Evolutionary conservation across 2,329 filamentous ascomycete genomes (phyloP).

Genomic region (Fusarium sp.): DNA sequence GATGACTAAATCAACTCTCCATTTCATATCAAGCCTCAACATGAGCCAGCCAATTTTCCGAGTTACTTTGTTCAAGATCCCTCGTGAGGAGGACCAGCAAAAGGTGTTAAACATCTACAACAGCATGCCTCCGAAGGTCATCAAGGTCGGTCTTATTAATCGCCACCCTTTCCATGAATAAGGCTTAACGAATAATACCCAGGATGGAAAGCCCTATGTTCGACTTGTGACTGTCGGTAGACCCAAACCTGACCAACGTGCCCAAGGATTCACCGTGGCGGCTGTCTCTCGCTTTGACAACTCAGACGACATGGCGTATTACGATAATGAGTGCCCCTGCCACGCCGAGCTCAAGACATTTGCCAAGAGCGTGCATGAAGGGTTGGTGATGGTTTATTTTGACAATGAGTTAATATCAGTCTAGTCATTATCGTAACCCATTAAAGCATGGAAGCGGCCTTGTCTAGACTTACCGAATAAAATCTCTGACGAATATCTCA

Average conservation of each 20-base stretch:
- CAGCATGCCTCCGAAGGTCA: not conserved
- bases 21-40: not conserved
- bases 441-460: not conserved
- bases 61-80: not conserved
- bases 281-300: not conserved
- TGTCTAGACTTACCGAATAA: not conserved
- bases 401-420: not conserved
- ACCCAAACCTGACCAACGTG: not conserved
- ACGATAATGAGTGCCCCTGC: not conserved
- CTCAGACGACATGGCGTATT: not conserved
- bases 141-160: not conserved
- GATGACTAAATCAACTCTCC: accelerated
- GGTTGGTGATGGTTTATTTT: not conserved
- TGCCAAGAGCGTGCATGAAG: not conserved
- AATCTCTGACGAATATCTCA: not conserved
- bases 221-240: not conserved
- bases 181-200: not conserved
- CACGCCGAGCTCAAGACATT: not conserved
- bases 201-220: not conserved
- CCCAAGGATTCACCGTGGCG: not conserved
- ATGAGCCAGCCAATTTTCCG: not conserved
- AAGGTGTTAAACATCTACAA: not conserved
- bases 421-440: not conserved
- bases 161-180: not conserved
- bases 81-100: not conserved